Base-by-base conservation (phyloP, 495 filamentous ascomycete species). In the Lophiotrema nucula region DNA sequence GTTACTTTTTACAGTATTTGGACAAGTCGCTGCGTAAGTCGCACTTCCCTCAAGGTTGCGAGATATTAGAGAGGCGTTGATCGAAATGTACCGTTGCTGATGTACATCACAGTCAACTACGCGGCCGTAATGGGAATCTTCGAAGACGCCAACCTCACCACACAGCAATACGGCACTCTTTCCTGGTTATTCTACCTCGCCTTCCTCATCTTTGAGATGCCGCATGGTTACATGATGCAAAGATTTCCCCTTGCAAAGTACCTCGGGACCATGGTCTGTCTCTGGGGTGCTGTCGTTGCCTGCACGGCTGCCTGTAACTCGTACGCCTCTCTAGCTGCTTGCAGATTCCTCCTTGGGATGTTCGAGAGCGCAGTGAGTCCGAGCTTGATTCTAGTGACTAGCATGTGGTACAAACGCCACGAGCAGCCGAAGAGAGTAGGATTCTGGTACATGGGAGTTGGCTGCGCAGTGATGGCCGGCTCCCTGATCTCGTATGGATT, bases 141-240 rank as follows among this genome's bases (percentile, higher is more conserved):
- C 22, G 69, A 77, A 22, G 81, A 83, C 59, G 67, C 84, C n/a
- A 27, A 73, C 19, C 71, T 86, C 18, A 69, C 64, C 1, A 72
- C 77, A 19, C 71, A 76, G 12, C 67, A 70, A 28, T 86, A 86
- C 51, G 67, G 85, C 62, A 92, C 88, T 88, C 75, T 93, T 25
- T 70, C 90, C 35, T 90, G 85, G 0, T 83, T 88, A 21, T 92
- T 91, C 63, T 92, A 92, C 62, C 78, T 85, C 58, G 83, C 83
- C 3, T 86, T 76, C 56, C 68, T 81, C 28, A 65, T 44, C 65
- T 67, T 71, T 70, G 72, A 69, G 3, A 60, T 77, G 38, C 77
- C 77, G 6, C 74, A 73, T 3, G 77, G 73, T 64, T 77, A 81
- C 28, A 65, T 85, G 2, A 66, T 85, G 65, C 82, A 84, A 66